Evolutionary conservation across 345 rosid species (phyloP).

Genomic region (Cardamine chenopodiifolia): DNA sequence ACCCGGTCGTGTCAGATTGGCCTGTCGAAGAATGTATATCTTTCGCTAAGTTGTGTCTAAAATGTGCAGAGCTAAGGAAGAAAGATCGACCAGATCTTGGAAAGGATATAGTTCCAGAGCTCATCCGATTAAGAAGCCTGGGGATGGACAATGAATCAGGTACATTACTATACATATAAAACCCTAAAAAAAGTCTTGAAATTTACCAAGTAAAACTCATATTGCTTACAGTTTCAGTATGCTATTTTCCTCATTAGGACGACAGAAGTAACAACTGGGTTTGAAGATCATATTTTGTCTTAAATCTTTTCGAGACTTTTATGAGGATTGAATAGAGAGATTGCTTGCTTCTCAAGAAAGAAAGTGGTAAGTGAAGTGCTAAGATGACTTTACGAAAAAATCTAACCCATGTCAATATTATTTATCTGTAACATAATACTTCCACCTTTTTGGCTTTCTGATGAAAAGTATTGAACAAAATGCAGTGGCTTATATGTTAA

Average conservation of each 20-base stretch:
- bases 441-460: conserved; percentile 34
- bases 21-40: conserved; percentile 67
- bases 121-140: conserved; percentile 59
- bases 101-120: conserved; percentile 68
- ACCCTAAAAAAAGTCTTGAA: conserved; percentile 3
- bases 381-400: background rate
- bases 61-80: conserved; percentile 78
- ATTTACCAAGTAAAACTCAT: background rate
- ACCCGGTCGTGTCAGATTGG: conserved; percentile 66
- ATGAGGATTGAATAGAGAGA: conserved; percentile 22
- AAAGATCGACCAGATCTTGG: conserved; percentile 85
- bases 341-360: conserved; percentile 34
- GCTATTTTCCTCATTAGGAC: conserved; percentile 17
- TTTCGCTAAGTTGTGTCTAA: conserved; percentile 64
- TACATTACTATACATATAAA: background rate
- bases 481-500: conserved; percentile 18
- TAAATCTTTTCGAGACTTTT: background rate
- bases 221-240: background rate
- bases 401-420: conserved; percentile 28
- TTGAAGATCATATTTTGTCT: conserved; percentile 16
- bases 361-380: conserved; percentile 39
- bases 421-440: conserved; percentile 27
- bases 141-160: conserved; percentile 45
- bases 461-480: conserved; percentile 26
- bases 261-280: conserved; percentile 19